These are phyloP conservation scores for Zygosaccharomyces kombuchaensis DNA, from an alignment of 805 yeast species.

Conservation along the genomic window DNA sequence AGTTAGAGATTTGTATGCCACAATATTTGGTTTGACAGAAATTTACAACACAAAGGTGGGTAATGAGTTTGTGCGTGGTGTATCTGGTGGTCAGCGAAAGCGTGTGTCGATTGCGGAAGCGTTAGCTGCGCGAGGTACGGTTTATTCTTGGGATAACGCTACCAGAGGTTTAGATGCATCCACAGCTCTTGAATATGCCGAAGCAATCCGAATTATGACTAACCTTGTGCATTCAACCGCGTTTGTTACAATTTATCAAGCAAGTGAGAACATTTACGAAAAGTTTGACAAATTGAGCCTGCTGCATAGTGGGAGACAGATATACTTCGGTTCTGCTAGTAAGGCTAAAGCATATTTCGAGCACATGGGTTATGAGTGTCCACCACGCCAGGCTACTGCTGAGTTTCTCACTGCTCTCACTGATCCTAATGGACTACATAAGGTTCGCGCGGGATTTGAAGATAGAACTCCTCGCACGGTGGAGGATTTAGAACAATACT, in stretches of 20 bases:
- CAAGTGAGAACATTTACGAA: constrained; percentile 52
- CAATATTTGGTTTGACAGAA: constrained; percentile 51
- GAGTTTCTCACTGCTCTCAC: constrained; percentile 59
- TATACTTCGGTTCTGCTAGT: constrained; percentile 50
- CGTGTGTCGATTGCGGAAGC: constrained; percentile 83
- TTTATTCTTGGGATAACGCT: constrained; percentile 67
- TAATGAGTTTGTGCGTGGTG: constrained; percentile 59
- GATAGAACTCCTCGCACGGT: constrained; percentile 51
- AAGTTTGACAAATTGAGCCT: constrained; percentile 52
- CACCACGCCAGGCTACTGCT: constrained; percentile 55
- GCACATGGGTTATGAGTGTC: constrained; percentile 53
- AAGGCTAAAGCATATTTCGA: constrained; percentile 50
- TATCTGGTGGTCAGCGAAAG: constrained; percentile 83
- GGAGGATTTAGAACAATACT: constrained; percentile 46
- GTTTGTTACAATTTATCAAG: constrained; percentile 57
- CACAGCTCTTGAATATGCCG: constrained; percentile 59
- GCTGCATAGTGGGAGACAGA: constrained; percentile 50
- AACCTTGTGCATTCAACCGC: constrained; percentile 47
- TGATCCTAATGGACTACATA: constrained; percentile 47
- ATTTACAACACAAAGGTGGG: constrained; percentile 54
- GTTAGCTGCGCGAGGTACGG: constrained; percentile 50
- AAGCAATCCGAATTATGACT: constrained; percentile 54
- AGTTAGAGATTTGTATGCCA: constrained; percentile 36
- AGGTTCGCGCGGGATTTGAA: constrained; percentile 41
- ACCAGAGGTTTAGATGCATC: constrained; percentile 77